phyloP scores from a whole-genome alignment of 2,329 filamentous ascomycete genomes.

The Ceratocystis smalleyi region DNA sequence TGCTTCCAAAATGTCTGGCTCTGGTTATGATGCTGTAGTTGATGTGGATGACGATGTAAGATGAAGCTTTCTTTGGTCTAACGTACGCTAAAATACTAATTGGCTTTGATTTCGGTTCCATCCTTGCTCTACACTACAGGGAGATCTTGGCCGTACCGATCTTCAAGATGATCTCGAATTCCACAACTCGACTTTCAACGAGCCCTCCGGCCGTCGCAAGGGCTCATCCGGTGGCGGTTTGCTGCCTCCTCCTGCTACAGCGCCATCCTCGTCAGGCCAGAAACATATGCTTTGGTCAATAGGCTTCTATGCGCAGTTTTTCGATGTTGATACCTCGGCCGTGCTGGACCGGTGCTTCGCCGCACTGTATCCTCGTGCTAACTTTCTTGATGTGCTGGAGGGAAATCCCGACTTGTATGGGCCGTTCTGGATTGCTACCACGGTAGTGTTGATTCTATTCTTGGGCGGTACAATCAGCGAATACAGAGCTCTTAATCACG shows the following conservation, averaged over 20 bases:
- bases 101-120: background rate
- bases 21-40: slow-evolving; percentile 94
- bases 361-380: slow-evolving; percentile 76
- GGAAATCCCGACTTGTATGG: slow-evolving; percentile 95
- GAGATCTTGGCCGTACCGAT: slow-evolving; percentile 93
- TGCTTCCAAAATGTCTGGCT: slow-evolving; percentile 48
- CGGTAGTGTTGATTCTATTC: slow-evolving; percentile 89
- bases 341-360: slow-evolving; percentile 77
- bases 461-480: slow-evolving; percentile 88
- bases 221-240: slow-evolving; percentile 25
- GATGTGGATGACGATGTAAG: slow-evolving; percentile 88
- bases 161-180: slow-evolving; percentile 98
- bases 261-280: slow-evolving; percentile 31
- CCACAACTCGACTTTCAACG: slow-evolving; percentile 77
- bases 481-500: slow-evolving; percentile 57
- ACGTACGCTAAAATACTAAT: slow-evolving; percentile 17
- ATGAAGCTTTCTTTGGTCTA: slow-evolving; percentile 9
- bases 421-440: slow-evolving; percentile 97
- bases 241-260: slow-evolving; percentile 43
- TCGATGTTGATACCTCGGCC: slow-evolving; percentile 89
- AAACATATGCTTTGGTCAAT: slow-evolving; percentile 90
- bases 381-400: slow-evolving; percentile 93
- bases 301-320: slow-evolving; percentile 92
- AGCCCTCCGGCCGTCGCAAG: slow-evolving; percentile 34
- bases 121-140: slow-evolving; percentile 38